These are phyloP conservation scores for Schwanniomyces yamadae DNA, from an alignment of 805 yeast species.

Conservation along the genomic window DNA sequence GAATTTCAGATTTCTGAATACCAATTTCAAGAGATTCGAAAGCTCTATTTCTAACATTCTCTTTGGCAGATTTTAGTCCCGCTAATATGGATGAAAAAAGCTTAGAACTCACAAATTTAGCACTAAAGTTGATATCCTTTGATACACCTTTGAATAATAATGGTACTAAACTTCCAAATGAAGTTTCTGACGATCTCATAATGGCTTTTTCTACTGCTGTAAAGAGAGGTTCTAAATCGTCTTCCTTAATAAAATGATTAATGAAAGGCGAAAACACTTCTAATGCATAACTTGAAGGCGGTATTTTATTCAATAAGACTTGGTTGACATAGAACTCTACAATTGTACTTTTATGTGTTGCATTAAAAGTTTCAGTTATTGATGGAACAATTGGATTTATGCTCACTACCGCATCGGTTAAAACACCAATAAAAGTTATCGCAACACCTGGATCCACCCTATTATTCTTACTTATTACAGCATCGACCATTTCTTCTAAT, in stretches of 20 bases:
- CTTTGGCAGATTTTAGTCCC: constrained; percentile 67
- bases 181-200: constrained; percentile 73
- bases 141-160: constrained; percentile 37
- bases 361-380: constrained; percentile 13
- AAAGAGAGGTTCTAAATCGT: constrained; percentile 41
- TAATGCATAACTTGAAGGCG: constrained; percentile 37
- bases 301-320: constrained; percentile 45
- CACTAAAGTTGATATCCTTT: constrained; percentile 39
- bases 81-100: constrained; percentile 25
- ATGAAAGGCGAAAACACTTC: constrained; percentile 46
- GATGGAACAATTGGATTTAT: constrained; percentile 26
- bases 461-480: not conserved
- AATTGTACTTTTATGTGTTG: constrained; percentile 7
- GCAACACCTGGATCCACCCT: constrained; percentile 2
- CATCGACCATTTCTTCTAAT: not conserved
- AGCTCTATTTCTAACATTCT: constrained; percentile 54
- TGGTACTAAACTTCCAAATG: constrained; percentile 56
- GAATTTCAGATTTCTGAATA: constrained; percentile 15
- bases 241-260: constrained; percentile 36
- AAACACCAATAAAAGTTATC: constrained; percentile 22
- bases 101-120: constrained; percentile 35
- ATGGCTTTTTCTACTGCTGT: constrained; percentile 73
- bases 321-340: constrained; percentile 31
- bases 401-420: constrained; percentile 21
- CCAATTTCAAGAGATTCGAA: constrained; percentile 25